These are phyloP conservation scores for Diaporthe citri DNA, from an alignment of 2,329 filamentous ascomycete genomes.

Conservation along the genomic window DNA sequence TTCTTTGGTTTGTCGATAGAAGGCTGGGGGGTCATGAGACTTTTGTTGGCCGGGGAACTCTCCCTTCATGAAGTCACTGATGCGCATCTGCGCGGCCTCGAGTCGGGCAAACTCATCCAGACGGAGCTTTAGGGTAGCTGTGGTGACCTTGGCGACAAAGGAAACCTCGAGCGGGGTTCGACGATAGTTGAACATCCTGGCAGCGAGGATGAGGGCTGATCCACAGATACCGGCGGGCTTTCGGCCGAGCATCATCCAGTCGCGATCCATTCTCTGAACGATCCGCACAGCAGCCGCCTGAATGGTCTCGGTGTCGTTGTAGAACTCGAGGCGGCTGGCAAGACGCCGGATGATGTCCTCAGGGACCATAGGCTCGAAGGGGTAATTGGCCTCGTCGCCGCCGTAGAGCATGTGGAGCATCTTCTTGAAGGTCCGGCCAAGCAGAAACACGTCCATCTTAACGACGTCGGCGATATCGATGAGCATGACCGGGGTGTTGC, in stretches of 20 bases:
- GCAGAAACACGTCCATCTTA: constrained; percentile 89
- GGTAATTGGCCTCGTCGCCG: constrained; percentile 50
- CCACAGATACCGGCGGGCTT: constrained; percentile 95
- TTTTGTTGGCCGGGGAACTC: constrained; percentile 61
- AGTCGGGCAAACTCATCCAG: constrained; percentile 93
- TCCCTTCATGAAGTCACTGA: constrained; percentile 74
- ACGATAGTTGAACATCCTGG: constrained; percentile 98
- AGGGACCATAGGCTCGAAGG: constrained; percentile 78
- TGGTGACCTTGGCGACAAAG: constrained; percentile 98
- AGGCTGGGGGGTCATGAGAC: constrained; percentile 86
- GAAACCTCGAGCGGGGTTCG: constrained; percentile 93
- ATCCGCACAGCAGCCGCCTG: constrained; percentile 90
- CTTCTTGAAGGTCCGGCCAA: constrained; percentile 91
- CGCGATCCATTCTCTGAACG: constrained; percentile 91
- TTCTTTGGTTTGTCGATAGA: constrained; percentile 76
- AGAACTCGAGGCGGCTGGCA: constrained; percentile 92
- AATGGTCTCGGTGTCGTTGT: constrained; percentile 82
- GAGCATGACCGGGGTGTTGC: constrained; percentile 87
- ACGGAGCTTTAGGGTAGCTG: constrained; percentile 91
- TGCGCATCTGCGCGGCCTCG: constrained; percentile 84
- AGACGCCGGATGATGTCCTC: constrained; percentile 94
- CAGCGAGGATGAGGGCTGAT: constrained; percentile 92
- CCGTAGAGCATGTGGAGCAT: constrained; percentile 78
- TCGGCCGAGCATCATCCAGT: constrained; percentile 97
- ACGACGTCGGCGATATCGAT: constrained; percentile 93